Evolutionary conservation across 345 rosid species (phyloP), one percentile per base, ranked within the genome.

Genomic region (Brassica cretica): DNA sequence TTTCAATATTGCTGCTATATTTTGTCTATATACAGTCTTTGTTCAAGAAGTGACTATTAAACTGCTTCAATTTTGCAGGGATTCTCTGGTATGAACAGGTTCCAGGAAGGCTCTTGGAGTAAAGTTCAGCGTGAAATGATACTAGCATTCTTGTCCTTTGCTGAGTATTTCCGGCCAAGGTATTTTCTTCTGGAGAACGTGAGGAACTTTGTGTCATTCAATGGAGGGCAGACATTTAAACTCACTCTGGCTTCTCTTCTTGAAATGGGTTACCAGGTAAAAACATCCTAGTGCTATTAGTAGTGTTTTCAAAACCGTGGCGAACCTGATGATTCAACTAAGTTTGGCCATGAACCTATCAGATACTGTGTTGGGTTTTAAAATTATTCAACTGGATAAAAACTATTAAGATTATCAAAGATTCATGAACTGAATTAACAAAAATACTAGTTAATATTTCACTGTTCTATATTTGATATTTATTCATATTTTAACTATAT

Each of bases 61-160:
- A 51, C 39, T 25, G 56, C 19, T 25, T 35, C 46, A 14, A 74
- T 55, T 70, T 74, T 82, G 67, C 93, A 94, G 98, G 98, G 93
- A 21, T 94, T 94, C 71, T 94, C 97, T 24, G 90, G 93, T 21
- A 82, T 94, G 97, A 94, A 94, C 77, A 83, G 97, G 83, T 94
- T 88, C 81, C 88, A 66, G 56, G 85, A 88, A 67, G 77, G 95
- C 76, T 46, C 86, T 7, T 92, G 95, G 97, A 92, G 98, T 81
- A 88, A 84, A 76, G 91, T 91, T 72, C 97, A 92, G 60, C 89
- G 95, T 58, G 75, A 86, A 66, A 86, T 83, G 85, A 84, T 86
- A 33, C 82, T 86, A 73, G 84, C 85, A 61, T 86, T 86, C 76
- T 75, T 86, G 64, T 86, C 87, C 3, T 94, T 84, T 83, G 98